Percentiles rank a stretch among this genome's conserved stretches.
Evolutionary conservation across 768 basidiomycete genomes (phyloP).

Genomic region (Leccinum truebloodii): DNA sequence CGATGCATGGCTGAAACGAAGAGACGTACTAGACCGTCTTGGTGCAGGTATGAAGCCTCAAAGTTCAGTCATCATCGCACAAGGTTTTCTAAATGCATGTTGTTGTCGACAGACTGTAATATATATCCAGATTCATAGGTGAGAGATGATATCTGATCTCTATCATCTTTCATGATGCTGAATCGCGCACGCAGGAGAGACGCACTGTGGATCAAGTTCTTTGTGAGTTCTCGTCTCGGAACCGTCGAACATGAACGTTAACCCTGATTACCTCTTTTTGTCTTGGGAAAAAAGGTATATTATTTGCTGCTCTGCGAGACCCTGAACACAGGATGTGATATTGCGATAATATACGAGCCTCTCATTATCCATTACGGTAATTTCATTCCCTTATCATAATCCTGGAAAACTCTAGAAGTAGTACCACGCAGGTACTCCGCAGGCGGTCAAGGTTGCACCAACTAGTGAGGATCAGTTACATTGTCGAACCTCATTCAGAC

Average conservation of each 20-base stretch:
- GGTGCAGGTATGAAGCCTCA: neutral
- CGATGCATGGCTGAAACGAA: neutral
- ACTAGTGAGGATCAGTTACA: conserved; percentile 1
- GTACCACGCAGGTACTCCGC: conserved; percentile 28
- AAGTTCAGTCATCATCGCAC: too few relatives aligned
- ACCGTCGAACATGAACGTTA: neutral
- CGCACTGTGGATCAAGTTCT: conserved; percentile 44
- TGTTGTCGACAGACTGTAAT: neutral
- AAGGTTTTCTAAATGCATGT: neutral
- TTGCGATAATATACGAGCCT: conserved; percentile 47
- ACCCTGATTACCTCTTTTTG: neutral
- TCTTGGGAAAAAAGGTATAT: conserved; percentile 33
- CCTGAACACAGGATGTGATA: conserved; percentile 45
- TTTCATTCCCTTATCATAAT: neutral
- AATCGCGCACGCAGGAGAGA: conserved; percentile 35
- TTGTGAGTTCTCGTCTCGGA: conserved; percentile 34
- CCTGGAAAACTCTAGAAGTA: conserved; percentile 9
- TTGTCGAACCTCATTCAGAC: conserved; percentile 20
- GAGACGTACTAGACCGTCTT: neutral
- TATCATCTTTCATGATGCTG: neutral
- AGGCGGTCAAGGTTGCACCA: neutral
- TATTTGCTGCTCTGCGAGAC: conserved; percentile 51
- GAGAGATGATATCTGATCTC: conserved; percentile 8
- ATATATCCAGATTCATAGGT: conserved; percentile 36
- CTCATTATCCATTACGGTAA: conserved; percentile 49